phyloP scores from a whole-genome alignment of 306 rosid species.

The Acacia confusa region DNA sequence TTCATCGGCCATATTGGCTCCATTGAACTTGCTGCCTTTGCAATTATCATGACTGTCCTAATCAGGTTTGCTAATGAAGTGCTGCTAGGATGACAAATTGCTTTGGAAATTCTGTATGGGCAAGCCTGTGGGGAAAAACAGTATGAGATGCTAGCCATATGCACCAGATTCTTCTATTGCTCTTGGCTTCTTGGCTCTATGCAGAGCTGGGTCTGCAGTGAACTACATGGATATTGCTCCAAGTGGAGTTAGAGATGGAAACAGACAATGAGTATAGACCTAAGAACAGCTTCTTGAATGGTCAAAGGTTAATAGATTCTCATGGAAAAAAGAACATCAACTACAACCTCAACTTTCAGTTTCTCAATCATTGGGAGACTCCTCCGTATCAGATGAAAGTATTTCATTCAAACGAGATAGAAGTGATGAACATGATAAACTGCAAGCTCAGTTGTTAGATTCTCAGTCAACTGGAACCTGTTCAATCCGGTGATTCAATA shows the following conservation, averaged over 20 bases:
- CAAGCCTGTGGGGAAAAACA: too few relatives aligned
- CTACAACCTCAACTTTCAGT: slow-evolving; percentile 37
- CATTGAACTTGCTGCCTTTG: too few relatives aligned
- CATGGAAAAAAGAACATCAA: slow-evolving; percentile 49
- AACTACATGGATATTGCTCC: too few relatives aligned
- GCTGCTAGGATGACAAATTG: too few relatives aligned
- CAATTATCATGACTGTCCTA: too few relatives aligned
- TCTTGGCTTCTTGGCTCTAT: too few relatives aligned
- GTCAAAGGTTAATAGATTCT: slow-evolving; percentile 37
- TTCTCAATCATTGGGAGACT: slow-evolving; percentile 78
- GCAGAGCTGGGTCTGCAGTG: too few relatives aligned
- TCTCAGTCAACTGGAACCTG: slow-evolving; percentile 42
- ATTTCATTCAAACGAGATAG: slow-evolving; percentile 63
- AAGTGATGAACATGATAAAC: slow-evolving; percentile 37
- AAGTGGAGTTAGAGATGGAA: slow-evolving; percentile 86
- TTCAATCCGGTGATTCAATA: slow-evolving; percentile 36
- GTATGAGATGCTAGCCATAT: too few relatives aligned
- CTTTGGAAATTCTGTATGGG: too few relatives aligned
- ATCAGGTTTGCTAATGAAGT: too few relatives aligned
- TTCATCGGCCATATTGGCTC: too few relatives aligned
- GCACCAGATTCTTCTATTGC: too few relatives aligned
- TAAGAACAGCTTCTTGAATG: slow-evolving; percentile 43
- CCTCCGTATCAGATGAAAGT: slow-evolving; percentile 56
- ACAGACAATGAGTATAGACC: slow-evolving; percentile 70
- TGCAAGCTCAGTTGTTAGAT: slow-evolving; percentile 39